Evolutionary conservation across 2,329 filamentous ascomycete genomes (phyloP).

Genomic region (Cercospora sp.): DNA sequence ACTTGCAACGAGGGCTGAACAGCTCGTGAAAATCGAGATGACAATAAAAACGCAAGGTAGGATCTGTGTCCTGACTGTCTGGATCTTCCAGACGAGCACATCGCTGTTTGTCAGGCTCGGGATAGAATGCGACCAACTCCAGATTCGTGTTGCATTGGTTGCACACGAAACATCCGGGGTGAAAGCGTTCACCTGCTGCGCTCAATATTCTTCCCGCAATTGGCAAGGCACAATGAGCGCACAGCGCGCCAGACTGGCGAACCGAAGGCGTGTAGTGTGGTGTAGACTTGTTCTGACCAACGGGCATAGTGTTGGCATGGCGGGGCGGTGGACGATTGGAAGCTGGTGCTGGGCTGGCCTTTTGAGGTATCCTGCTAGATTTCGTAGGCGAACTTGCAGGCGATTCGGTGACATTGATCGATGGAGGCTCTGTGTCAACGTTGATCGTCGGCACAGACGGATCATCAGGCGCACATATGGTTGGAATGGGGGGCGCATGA

Average conservation of each 20-base stretch:
- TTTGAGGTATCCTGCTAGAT: slow-evolving; percentile 8
- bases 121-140: slow-evolving; percentile 94
- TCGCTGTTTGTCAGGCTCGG: slow-evolving; percentile 76
- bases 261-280: slow-evolving; percentile 50
- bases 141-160: slow-evolving; percentile 82
- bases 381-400: slow-evolving; percentile 5
- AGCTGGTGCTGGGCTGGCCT: slow-evolving; percentile 39
- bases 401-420: slow-evolving; percentile 19
- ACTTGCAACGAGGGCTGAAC: slow-evolving; percentile 90
- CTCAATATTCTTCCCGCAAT: slow-evolving; percentile 91
- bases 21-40: slow-evolving; percentile 98
- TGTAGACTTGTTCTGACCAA: slow-evolving; percentile 39
- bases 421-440: slow-evolving; percentile 34
- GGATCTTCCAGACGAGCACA: slow-evolving; percentile 55
- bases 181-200: slow-evolving; percentile 79
- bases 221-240: slow-evolving; percentile 77
- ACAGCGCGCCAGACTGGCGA: slow-evolving; percentile 66
- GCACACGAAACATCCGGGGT: slow-evolving; percentile 90
- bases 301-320: slow-evolving; percentile 36
- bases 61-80: slow-evolving; percentile 62
- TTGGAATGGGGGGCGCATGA: slow-evolving; percentile 44
- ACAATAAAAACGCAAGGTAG: slow-evolving; percentile 83
- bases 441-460: slow-evolving; percentile 33
- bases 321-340: slow-evolving; percentile 39
- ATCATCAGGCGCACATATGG: slow-evolving; percentile 55